Conservation (phyloP, 139 green algal species). For the Chlamydomonas sphaeroides region DNA sequence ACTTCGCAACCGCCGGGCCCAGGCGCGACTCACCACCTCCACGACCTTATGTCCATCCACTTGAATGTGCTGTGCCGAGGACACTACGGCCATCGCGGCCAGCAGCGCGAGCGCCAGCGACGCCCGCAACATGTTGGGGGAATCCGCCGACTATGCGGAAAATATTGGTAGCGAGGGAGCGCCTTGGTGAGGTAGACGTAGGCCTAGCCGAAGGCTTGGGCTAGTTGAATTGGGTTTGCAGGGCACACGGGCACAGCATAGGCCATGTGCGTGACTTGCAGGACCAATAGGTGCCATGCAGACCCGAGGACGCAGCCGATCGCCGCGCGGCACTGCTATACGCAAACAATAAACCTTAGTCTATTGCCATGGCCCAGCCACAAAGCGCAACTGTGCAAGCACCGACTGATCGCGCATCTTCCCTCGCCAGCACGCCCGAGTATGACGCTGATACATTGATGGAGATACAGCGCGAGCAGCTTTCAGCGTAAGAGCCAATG, state of each 20-base stretch:
- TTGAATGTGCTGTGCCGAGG: neutral
- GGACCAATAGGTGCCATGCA: neutral
- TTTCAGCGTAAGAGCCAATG: neutral
- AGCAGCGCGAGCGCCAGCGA: neutral
- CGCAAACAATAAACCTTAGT: no score
- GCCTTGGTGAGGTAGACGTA: no score
- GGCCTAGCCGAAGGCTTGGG: no score
- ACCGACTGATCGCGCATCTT: neutral
- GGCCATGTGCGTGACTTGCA: no score
- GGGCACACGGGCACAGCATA: no score
- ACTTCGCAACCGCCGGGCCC: neutral
- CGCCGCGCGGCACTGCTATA: no score
- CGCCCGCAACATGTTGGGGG: no score
- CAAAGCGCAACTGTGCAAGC: neutral
- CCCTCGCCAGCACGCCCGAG: neutral
- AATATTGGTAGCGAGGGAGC: no score
- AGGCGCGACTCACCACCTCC: constrained; percentile 29
- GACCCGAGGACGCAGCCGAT: no score
- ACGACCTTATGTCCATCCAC: constrained; percentile 50
- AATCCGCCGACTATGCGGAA: no score
- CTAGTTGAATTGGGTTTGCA: no score
- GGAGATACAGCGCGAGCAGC: constrained; percentile 13
- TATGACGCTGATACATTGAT: neutral
- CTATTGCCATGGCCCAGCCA: no score
- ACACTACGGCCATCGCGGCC: neutral